Conservation (phyloP, 1,139 yeast species). For the Arxiozyma slooffiae region DNA sequence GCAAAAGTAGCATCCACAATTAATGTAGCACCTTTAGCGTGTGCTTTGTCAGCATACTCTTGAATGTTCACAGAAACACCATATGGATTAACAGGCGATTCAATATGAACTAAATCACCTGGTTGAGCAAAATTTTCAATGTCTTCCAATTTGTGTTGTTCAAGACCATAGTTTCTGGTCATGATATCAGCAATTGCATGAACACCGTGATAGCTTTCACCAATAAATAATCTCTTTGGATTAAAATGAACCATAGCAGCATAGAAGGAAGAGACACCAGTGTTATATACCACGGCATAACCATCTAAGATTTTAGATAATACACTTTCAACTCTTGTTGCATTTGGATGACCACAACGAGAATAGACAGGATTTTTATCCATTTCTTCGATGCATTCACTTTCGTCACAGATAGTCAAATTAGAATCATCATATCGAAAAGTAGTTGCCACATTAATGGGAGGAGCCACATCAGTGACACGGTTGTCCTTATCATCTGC, state of each 20-base stretch:
- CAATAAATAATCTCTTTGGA: conserved; percentile 69
- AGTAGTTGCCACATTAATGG: conserved; percentile 73
- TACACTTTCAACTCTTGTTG: conserved; percentile 54
- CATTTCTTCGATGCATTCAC: conserved; percentile 25
- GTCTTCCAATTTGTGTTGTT: conserved; percentile 43
- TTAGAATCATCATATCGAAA: conserved; percentile 50
- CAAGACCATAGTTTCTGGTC: conserved; percentile 49
- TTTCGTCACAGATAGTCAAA: conserved; percentile 30
- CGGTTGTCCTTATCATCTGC: conserved; percentile 42
- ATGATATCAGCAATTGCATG: conserved; percentile 58
- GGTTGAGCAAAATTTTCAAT: conserved; percentile 41
- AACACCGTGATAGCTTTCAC: conserved; percentile 79
- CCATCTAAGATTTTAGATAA: conserved; percentile 47
- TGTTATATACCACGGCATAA: conserved; percentile 56
- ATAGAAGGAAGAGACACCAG: conserved; percentile 73
- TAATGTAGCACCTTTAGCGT: conserved; percentile 56
- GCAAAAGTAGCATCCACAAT: conserved; percentile 84
- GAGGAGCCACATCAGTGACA: conserved; percentile 45
- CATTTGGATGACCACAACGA: conserved; percentile 61
- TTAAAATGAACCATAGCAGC: conserved; percentile 63
- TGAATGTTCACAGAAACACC: conserved; percentile 61
- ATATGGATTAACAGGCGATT: conserved; percentile 81
- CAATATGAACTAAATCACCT: conserved; percentile 78
- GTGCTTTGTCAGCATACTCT: conserved; percentile 57
- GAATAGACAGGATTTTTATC: conserved; percentile 45